Conservation (phyloP, 768 basidiomycete species). For the Phanerochaete carnosa region DNA sequence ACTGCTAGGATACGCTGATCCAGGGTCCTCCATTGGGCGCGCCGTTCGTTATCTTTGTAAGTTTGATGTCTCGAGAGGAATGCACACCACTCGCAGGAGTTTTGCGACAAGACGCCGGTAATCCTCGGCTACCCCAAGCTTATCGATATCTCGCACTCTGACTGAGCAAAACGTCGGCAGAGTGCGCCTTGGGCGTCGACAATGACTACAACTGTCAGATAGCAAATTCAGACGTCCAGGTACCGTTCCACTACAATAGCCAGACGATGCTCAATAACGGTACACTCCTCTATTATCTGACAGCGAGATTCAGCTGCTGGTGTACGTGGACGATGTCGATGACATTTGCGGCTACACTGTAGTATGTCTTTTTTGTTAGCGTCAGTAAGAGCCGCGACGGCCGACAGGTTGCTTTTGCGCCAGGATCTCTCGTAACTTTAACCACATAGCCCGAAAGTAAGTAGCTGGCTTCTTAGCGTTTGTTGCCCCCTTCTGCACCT, state of each 20-base stretch:
- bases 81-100: constrained; percentile 47
- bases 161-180: constrained; percentile 46
- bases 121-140: constrained; percentile 39
- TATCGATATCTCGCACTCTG: constrained; percentile 49
- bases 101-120: constrained; percentile 40
- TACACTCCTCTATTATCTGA: no score
- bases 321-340: constrained; percentile 30
- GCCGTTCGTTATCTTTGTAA: constrained; percentile 37
- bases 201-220: constrained; percentile 30
- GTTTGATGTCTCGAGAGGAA: constrained; percentile 50
- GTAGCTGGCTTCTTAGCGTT: no score
- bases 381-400: no score
- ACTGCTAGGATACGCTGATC: no score
- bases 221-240: constrained; percentile 40
- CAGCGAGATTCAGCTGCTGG: constrained; percentile 47
- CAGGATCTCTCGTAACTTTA: no score
- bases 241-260: constrained; percentile 41
- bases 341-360: constrained; percentile 38
- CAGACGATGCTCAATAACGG: no score
- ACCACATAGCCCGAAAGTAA: no score
- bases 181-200: constrained; percentile 40
- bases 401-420: background rate
- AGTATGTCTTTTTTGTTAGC: background rate
- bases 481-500: no score
- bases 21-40: no score